Evolutionary conservation across 2,329 filamentous ascomycete genomes (phyloP).

Genomic region (Acephala macrosclerotiorum): DNA sequence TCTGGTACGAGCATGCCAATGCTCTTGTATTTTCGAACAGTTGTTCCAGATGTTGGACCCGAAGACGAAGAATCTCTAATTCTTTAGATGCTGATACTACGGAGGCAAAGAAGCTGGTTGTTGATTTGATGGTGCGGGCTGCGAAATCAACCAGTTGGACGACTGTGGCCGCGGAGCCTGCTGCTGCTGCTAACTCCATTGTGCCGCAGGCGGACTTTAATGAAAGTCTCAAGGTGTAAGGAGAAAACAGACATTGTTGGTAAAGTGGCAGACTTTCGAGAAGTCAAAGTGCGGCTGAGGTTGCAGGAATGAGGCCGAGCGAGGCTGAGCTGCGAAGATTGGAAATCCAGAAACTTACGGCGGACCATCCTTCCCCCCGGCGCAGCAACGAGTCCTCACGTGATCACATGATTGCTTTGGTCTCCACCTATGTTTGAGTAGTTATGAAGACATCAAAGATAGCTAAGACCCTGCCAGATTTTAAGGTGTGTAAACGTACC

Average conservation of each 20-base stretch:
- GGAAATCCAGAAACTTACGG: background rate
- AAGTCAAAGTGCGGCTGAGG: background rate
- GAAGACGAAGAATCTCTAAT: background rate
- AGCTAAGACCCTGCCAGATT: too few relatives aligned
- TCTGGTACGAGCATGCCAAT: slow-evolving; percentile 2
- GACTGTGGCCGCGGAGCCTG: background rate
- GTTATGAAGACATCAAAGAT: too few relatives aligned
- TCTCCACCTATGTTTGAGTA: too few relatives aligned
- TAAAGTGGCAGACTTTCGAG: background rate
- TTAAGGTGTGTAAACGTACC: too few relatives aligned
- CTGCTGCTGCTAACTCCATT: background rate
- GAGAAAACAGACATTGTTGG: background rate
- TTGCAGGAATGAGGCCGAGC: background rate
- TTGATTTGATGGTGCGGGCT: slow-evolving; percentile 4
- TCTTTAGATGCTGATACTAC: background rate
- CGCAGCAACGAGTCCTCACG: too few relatives aligned
- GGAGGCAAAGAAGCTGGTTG: slow-evolving; percentile 3
- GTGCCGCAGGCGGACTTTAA: background rate
- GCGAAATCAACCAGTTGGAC: slow-evolving; percentile 4
- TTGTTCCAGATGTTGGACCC: background rate
- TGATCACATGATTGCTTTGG: too few relatives aligned
- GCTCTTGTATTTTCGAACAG: background rate
- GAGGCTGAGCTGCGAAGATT: background rate
- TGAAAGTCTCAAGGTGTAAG: background rate
- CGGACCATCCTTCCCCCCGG: background rate